These are phyloP conservation scores for Priceomyces melissophilus DNA, from an alignment of 805 yeast species.

Conservation along the genomic window DNA sequence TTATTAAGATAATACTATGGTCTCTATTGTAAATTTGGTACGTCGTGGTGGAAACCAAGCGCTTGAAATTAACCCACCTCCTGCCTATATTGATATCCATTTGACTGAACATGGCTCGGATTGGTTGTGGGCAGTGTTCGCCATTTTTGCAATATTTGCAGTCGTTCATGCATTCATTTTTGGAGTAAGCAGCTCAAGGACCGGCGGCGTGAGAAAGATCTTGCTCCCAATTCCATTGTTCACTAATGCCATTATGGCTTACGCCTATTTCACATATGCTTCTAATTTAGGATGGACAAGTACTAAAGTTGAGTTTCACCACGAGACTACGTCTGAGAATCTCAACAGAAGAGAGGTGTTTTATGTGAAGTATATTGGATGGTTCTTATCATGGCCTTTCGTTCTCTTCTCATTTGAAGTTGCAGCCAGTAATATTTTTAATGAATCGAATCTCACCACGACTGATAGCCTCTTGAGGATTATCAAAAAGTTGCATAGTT, in stretches of 20 bases:
- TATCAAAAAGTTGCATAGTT: slow-evolving; percentile 30
- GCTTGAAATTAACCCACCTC: slow-evolving; percentile 38
- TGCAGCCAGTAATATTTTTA: slow-evolving; percentile 23
- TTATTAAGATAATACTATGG: slow-evolving; percentile 1
- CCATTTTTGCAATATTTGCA: slow-evolving; percentile 42
- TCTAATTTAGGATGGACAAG: slow-evolving; percentile 56
- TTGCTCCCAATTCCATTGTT: slow-evolving; percentile 42
- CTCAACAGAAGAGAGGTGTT: slow-evolving; percentile 48
- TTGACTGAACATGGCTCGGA: slow-evolving; percentile 58
- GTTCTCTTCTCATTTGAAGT: slow-evolving; percentile 31
- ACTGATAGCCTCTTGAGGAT: slow-evolving; percentile 25
- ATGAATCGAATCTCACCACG: slow-evolving; percentile 29
- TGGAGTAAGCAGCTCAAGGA: slow-evolving; percentile 19
- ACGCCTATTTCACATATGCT: slow-evolving; percentile 53
- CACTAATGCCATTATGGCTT: slow-evolving; percentile 40
- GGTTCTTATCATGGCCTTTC: slow-evolving; percentile 54
- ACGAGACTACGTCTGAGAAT: slow-evolving; percentile 32
- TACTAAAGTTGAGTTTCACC: slow-evolving; percentile 46
- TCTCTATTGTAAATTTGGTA: slow-evolving; percentile 4
- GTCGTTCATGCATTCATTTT: slow-evolving; percentile 22
- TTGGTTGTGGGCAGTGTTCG: slow-evolving; percentile 66
- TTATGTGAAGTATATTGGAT: slow-evolving; percentile 54
- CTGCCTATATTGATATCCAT: slow-evolving; percentile 43
- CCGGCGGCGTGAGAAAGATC: slow-evolving; percentile 28
- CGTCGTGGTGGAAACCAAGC: slow-evolving; percentile 33